Evolutionary conservation across 495 filamentous ascomycete species (phyloP).

Genomic region (Beverwykella pulmonaria): DNA sequence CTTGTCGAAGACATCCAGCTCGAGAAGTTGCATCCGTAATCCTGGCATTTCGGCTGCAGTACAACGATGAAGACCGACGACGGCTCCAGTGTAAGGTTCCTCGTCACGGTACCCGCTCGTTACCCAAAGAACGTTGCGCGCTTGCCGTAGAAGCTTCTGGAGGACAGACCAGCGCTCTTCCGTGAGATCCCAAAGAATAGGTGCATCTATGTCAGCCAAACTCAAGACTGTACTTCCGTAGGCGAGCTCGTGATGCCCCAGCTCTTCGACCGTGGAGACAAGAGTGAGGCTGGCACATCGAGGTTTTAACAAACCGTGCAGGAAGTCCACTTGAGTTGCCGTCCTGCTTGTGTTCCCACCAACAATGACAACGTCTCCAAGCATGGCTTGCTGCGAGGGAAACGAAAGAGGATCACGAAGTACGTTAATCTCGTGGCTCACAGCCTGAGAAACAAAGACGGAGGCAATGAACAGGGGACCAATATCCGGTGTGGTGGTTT

Average conservation of each 20-base stretch:
- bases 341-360: background rate
- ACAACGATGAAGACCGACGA: background rate
- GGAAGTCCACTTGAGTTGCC: background rate
- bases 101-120: background rate
- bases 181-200: background rate
- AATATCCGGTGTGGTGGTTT: background rate
- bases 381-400: background rate
- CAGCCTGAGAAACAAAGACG: background rate
- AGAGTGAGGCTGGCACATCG: too few relatives aligned
- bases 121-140: background rate
- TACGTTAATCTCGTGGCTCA: conserved; percentile 1
- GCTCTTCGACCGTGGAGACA: background rate
- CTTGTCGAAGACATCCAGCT: background rate
- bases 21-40: background rate
- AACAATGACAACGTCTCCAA: background rate
- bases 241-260: background rate
- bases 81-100: background rate
- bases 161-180: background rate
- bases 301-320: too few relatives aligned
- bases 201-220: background rate
- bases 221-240: background rate
- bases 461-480: background rate
- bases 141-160: background rate
- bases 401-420: conserved; percentile 1
- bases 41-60: background rate